These are phyloP conservation scores for Amorphotheca resinae DNA, from an alignment of 495 filamentous ascomycete genomes.

Conservation along the genomic window DNA sequence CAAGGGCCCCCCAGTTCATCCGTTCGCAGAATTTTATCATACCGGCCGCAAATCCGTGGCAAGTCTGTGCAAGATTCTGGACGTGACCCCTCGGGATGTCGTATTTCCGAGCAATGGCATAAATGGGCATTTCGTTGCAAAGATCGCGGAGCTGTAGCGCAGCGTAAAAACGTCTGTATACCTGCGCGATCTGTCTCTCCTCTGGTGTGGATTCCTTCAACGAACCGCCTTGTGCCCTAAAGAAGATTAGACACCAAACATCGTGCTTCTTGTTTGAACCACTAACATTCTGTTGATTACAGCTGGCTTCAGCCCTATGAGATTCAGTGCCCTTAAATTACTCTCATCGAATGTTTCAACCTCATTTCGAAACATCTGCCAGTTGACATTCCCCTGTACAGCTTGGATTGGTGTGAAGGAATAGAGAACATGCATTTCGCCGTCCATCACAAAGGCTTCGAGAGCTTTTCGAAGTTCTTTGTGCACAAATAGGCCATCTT, in stretches of 20 bases:
- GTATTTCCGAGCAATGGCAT: constrained; percentile 57
- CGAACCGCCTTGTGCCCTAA: constrained; percentile 55
- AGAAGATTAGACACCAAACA: constrained; percentile 20
- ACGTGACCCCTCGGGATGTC: constrained; percentile 55
- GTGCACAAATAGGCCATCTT: constrained; percentile 66
- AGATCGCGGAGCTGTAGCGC: constrained; percentile 72
- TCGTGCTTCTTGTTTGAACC: neutral
- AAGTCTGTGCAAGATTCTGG: constrained; percentile 62
- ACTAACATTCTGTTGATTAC: constrained; percentile 60
- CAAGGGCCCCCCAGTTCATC: constrained; percentile 39
- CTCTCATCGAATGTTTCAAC: constrained; percentile 60
- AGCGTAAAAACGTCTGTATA: constrained; percentile 68
- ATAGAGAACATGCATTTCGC: constrained; percentile 76
- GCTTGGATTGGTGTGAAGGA: constrained; percentile 64
- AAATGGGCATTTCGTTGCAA: constrained; percentile 66
- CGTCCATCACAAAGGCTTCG: constrained; percentile 68
- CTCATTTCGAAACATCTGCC: constrained; percentile 60
- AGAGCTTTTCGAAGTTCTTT: constrained; percentile 56
- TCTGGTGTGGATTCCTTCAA: constrained; percentile 50
- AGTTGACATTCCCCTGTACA: constrained; percentile 46
- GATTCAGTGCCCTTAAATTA: constrained; percentile 51
- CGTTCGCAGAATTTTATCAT: constrained; percentile 58
- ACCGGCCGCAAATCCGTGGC: constrained; percentile 66
- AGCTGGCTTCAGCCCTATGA: constrained; percentile 56
- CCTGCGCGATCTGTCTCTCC: constrained; percentile 46